Base-by-base conservation (phyloP, 2,329 filamentous ascomycete genomes). In the Exophiala sideris region DNA sequence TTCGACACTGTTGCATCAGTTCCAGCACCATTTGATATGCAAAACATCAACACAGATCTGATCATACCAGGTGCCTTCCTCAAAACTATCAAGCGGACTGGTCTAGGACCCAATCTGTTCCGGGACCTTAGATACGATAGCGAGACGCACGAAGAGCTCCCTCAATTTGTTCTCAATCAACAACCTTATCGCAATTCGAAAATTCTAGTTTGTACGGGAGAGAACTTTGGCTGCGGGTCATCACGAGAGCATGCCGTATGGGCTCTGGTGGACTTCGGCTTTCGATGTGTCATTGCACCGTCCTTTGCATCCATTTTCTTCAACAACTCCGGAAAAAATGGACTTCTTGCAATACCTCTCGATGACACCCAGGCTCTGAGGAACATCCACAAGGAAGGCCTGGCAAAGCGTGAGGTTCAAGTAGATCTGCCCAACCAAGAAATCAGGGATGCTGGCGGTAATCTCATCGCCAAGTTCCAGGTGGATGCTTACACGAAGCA, bases 261-360 rank as follows among this genome's bases (percentile, higher is more conserved):
- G 94, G 92, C 92, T 5, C 81, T 97, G 24, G 85, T 95, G 53
- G 94, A 97, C 74, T 97, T 96, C 65, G 94, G 94, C 63, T 96
- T 97, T 75, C 89, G 87, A 69, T 92, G 87, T 70, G 81, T 97
- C 66, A 95, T 97, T 64, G 92, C 92, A 1, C 89, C 90, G 1
- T 91, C 88, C 1, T 89, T 82, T 63, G 88, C 87, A 56, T 89
- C 95, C 67, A 97, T 97, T 72, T 96, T 96, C 83, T 95, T 92
- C 83, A 96, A 96, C 83, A 97, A 97, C 79, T 94, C 88, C 16
- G 96, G 96, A 82, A 97, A 97, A 82, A 97, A 97, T 77, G 92
- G 92, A 76, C 96, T 97, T 92, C 79, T 97, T 59, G 91, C 92
- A 47, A 84, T 97, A 57, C 75, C 79, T 52, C 87, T 97, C 67